Base-by-base conservation (phyloP, 805 yeast genomes). In the Schwanniomyces sp. region DNA sequence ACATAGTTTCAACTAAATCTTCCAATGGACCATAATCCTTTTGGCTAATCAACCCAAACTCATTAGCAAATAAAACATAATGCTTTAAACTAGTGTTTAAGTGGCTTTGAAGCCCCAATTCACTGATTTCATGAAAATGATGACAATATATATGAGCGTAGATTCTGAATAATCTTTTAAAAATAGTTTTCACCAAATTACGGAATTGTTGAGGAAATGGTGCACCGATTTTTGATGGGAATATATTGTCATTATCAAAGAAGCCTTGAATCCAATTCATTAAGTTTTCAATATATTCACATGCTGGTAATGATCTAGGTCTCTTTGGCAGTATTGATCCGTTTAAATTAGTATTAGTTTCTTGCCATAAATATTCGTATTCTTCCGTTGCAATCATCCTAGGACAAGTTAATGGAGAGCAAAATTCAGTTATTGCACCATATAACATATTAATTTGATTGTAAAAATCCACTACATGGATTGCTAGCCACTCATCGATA, bases 81-180 rank as follows among this genome's bases (percentile, higher is more conserved):
- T 92, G 99, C 70, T 95, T 94, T 59, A 92, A 81, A 59, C 96
- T 86, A 5, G 99, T 92, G 63, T 94, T 94, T 55, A 92, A 76
- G 58, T 92, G 96, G 10, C 96, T 87, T 64, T 91, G 97, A 57
- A 92, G 73, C 2, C 96, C 96, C 56, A 94, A 75, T 63, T 91
- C 98, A 36, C 91, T 81, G 48, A 94, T 88, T 67, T 92, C 97
- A 63, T 91, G 96, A 67, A 94, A 92, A 66, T 94, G 99, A 62
- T 94, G 98, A 62, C 99, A 94, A 67, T 94, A 94, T 39, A 94
- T 88, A 69, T 94, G 99, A 1, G 99, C 98, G 62, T 94, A 94
- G 3, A 94, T 91, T 63, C 99, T 79, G 68, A 91, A 94, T 43
- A 94, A 74, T 55, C 99, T 80, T 68, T 92, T 90, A 76, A 94